Evolutionary conservation across 2,329 filamentous ascomycete genomes (phyloP).

Genomic region (Ceratocystis diversiconidia): DNA sequence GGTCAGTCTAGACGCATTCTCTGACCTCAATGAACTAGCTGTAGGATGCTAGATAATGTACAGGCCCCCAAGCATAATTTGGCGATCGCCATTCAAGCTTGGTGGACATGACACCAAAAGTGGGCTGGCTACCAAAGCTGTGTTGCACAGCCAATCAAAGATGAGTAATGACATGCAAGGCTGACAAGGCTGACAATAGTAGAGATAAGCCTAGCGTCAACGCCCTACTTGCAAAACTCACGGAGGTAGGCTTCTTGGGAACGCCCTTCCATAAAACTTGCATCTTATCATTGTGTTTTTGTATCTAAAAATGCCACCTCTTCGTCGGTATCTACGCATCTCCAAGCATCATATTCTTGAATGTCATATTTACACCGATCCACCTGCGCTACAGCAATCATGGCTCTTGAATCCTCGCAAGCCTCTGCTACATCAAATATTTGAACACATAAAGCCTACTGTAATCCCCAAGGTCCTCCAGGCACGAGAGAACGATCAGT

Average conservation of each 20-base stretch:
- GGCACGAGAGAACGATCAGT: constrained; percentile 48
- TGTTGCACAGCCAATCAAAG: constrained; percentile 15
- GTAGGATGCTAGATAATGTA: neutral
- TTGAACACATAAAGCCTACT: constrained; percentile 69
- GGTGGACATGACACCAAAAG: constrained; percentile 1
- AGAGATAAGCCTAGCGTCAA: too few species aligned
- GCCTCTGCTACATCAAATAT: constrained; percentile 65
- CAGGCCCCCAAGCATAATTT: neutral
- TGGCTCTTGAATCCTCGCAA: constrained; percentile 72
- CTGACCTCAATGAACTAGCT: neutral
- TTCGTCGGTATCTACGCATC: constrained; percentile 80
- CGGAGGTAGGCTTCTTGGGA: neutral
- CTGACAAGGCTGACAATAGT: constrained; percentile 13
- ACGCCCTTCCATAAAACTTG: neutral
- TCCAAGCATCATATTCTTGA: constrained; percentile 92
- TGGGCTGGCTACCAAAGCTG: neutral
- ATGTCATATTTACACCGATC: constrained; percentile 89
- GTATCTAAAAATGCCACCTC: constrained; percentile 56
- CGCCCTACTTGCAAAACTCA: neutral
- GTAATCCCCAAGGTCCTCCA: constrained; percentile 86
- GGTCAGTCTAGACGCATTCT: constrained; percentile 49
- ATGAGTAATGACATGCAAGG: constrained; percentile 2
- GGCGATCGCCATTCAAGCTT: neutral
- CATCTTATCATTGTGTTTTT: neutral
- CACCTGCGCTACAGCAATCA: constrained; percentile 64